Evolutionary conservation across 139 green algal species (phyloP), one percentile per base, ranked within the genome.

Genomic region (Auxenochlorella protothecoides): DNA sequence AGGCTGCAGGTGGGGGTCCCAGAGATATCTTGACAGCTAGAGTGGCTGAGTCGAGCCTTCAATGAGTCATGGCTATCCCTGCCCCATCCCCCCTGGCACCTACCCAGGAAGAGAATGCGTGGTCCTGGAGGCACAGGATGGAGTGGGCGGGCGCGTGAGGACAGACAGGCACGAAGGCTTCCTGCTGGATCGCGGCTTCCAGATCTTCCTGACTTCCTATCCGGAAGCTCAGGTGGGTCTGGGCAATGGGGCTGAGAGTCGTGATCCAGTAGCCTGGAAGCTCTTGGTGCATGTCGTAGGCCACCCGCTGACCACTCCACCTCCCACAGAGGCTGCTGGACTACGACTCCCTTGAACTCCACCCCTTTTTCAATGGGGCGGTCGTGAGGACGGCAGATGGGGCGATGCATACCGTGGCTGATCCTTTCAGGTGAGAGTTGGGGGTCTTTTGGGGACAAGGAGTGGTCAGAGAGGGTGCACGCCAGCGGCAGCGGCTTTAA

Each of bases 121-220:
- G 27, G 68, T 97, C 11, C 59, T 97, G 53, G 92, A 98, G 77
- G 87, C 93, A 0, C 83, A 83, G 15, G 90, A 97, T 71, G 95
- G 79, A 3, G 86, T 97, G 15, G 94, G 94, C 11, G 95, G 94
- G 5, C 84, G 94, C 16, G 89, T 96, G 56, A 83, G 92, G 3
- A 98, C 93, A 5, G 94, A 98, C 72, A 66, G 78, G n/a, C 76
- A 92, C 6, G 92, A 97, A 11, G 95, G 95, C 5, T 99, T 96
- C 76, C 72, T 94, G 12, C 82, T 99, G 14, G 95, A 99, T 82
- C 77, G 91, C 0, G 95, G 95, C 63, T 99, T 99, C 74, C 94
- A 98, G 72, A 98, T 99, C 78, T 99, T 98, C 77, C 83, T 99
- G 14, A 96, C 92, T 13, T 84, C 75, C 6, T 88, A 89, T 72